Base-by-base conservation (phyloP, 2,329 filamentous ascomycete genomes). In the Elsinoe ampelina region DNA sequence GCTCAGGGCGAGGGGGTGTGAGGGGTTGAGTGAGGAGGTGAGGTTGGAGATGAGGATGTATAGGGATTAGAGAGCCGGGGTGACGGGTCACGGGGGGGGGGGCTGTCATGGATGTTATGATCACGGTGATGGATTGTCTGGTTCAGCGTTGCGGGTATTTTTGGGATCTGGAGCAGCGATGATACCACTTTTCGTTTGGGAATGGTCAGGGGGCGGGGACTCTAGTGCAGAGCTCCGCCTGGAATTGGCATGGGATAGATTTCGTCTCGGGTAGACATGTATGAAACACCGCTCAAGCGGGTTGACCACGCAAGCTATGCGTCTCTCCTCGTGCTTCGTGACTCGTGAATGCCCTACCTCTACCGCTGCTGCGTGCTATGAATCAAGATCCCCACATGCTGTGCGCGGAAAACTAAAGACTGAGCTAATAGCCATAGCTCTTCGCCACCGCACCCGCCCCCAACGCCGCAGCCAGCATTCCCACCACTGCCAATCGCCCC, bases 401-500 rank as follows among this genome's bases (percentile, higher is more conserved):
- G 8, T 30, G 26, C 26, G 26, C 4, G 2, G 26, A 30, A 5
- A 5, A 3, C 26, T 30, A 30, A 30, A 3, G 26, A 30, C 26
- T 30, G 26, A 30, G 8, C 26, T 30, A 30, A 8, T 30, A 30
- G 5, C 26, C 26, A 30, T 30, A 50, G 22, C 63, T 63, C 19
- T 60, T 36, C 41, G 66, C 41, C 15, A 64, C 61, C 38, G 67
- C 60, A 56, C 63, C 68, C 5, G 63, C 67, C 1, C 66, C 68
- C 13, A 70, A 15, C 7, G 66, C 38, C 1, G 66, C 69, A 2
- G 67, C 61, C 2, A 68, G 30, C 22, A 65, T 65, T 1, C 65
- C 68, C n/a, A 61, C 58, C 26, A 70, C 58, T 43, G 75, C 63
- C 10, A 68, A 67, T 55, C 72, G 69, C 26, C 76, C 76, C 64